Evolutionary conservation across 495 filamentous ascomycete species (phyloP).

Genomic region (Aspergillus heteromorphus): DNA sequence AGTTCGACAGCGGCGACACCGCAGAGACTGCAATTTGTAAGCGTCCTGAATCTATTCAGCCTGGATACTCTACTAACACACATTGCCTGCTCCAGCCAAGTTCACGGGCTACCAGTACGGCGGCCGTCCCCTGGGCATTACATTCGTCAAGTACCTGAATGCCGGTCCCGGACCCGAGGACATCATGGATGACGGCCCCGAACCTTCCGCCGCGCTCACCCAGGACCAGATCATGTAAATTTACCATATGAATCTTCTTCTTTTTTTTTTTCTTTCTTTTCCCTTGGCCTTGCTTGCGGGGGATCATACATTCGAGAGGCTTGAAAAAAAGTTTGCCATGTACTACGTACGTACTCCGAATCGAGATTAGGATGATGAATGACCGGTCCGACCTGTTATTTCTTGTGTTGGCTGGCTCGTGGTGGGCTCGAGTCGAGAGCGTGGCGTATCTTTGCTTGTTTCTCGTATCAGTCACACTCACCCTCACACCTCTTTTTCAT

Average conservation of each 20-base stretch:
- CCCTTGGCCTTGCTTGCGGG: constrained; percentile 6
- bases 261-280: too few species aligned
- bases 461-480: not conserved
- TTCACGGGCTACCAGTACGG: constrained; percentile 98
- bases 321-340: constrained; percentile 18
- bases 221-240: constrained; percentile 97
- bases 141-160: constrained; percentile 84
- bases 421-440: too few species aligned
- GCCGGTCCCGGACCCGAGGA: constrained; percentile 55
- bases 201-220: constrained; percentile 69
- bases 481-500: too few species aligned
- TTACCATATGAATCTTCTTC: constrained; percentile 12
- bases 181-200: constrained; percentile 74
- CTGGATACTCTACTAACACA: constrained; percentile 9
- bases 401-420: too few species aligned
- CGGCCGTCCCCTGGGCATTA: constrained; percentile 86
- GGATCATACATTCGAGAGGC: not conserved
- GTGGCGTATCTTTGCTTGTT: not conserved
- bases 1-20: constrained; percentile 77
- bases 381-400: too few species aligned
- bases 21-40: constrained; percentile 85
- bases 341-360: constrained; percentile 7
- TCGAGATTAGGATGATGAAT: not conserved
- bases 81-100: constrained; percentile 53
- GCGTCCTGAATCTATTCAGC: constrained; percentile 15